Evolutionary conservation across 2,329 filamentous ascomycete species (phyloP), one percentile per base, ranked within the genome.

Genomic region (Blastomyces silverae): DNA sequence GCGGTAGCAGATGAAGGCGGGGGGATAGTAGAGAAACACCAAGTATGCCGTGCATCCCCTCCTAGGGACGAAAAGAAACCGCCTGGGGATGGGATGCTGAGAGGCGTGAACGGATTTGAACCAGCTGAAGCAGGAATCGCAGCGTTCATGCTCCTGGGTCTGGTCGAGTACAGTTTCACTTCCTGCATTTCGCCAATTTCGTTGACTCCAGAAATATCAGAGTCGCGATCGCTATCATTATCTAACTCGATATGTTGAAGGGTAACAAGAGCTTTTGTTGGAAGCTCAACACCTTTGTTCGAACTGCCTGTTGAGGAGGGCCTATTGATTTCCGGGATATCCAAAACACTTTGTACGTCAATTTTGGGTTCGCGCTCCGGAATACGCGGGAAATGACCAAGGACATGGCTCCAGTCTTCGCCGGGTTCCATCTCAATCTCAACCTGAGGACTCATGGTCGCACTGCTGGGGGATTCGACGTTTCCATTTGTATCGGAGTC

Each of bases 1-100:
- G 93, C 93, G n/a, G 89, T 92, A 39, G 91, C 91, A 1, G 93
- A 96, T 0, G 91, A 93, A 1, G 92, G 92, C 8, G 85, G 82
- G 25, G 82, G 81, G 69, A 76, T 79, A 37, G 79, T 78, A 13
- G 83, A 81, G 66, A 88, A 79, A 71, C 91, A 87, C 93, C 93
- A 97, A 15, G 92, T 94, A 72, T 88, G 87, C 62, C 92, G 86
- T 48, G 88, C 87, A 63, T 86, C 84, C 3, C 88, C 85, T 48
- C 89, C 90, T 37, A 97, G 83, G 0, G 89, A 91, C 1, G 90
- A 90, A 77, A 97, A 97, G 81, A 97, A 97, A 0, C 89, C 91
- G 34, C 91, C 89, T 0, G 93, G 93, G 0, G 93, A 97, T 6
- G 92, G 93, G 44, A 97, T 92, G 34, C 92, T 92, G 25, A 97